Conservation (phyloP, 1,139 yeast genomes). For the Pichia terricola region DNA sequence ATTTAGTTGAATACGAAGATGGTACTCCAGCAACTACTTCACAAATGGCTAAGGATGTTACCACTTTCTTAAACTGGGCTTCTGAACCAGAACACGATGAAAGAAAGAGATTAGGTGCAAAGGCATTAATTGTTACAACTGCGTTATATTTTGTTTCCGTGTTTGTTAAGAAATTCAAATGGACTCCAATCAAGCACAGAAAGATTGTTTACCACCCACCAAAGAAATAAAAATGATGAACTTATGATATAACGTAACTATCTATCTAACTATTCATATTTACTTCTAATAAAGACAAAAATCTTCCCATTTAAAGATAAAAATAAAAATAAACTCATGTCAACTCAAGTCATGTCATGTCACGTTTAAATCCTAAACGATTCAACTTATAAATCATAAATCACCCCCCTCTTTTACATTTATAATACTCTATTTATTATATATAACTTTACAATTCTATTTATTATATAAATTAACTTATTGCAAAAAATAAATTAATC, state of each 20-base stretch:
- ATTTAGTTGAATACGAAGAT: slow-evolving; percentile 94
- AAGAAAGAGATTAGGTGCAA: slow-evolving; percentile 93
- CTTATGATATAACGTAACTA: not conserved
- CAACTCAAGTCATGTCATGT: not conserved
- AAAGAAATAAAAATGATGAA: slow-evolving; percentile 36
- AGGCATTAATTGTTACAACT: slow-evolving; percentile 75
- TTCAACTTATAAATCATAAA: no score
- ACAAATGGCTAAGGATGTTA: slow-evolving; percentile 98
- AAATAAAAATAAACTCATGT: no score
- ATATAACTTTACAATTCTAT: not conserved
- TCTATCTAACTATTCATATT: not conserved
- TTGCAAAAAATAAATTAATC: not conserved
- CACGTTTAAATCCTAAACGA: no score
- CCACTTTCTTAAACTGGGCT: slow-evolving; percentile 95
- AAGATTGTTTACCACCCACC: slow-evolving; percentile 92
- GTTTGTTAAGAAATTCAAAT: slow-evolving; percentile 96
- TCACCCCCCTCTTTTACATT: not conserved
- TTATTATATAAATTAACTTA: no score
- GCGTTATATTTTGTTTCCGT: slow-evolving; percentile 74
- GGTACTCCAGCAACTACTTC: slow-evolving; percentile 98
- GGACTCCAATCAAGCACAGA: slow-evolving; percentile 95
- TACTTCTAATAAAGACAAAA: not conserved
- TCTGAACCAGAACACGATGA: slow-evolving; percentile 98
- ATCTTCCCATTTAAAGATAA: not conserved
- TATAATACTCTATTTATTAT: not conserved